A percentile compares a stretch with the other conserved stretches of the same genome.
Conservation (phyloP, 306 rosid genomes). For the Cucurbita pepo region DNA sequence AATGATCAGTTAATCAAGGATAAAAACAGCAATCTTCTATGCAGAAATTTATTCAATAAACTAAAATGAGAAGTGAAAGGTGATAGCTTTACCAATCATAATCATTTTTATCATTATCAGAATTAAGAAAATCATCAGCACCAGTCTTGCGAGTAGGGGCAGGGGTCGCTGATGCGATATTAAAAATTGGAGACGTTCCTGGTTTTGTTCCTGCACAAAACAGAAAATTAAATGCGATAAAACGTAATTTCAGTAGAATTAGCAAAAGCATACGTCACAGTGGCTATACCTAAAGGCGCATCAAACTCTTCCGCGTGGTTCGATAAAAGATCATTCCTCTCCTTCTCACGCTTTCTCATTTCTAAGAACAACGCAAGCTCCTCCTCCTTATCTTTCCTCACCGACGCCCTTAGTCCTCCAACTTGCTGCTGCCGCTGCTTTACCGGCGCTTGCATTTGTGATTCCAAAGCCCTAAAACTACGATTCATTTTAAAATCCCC, state of each 20-base stretch:
- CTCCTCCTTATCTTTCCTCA: conserved; percentile 67
- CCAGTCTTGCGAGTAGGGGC: conserved; percentile 36
- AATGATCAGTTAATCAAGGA: not conserved
- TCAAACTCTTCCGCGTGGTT: conserved; percentile 57
- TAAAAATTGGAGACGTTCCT: conserved; percentile 34
- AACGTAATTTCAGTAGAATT: not conserved
- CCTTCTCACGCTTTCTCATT: conserved; percentile 88
- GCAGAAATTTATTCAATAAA: not conserved
- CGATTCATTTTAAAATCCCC: conserved; percentile 54
- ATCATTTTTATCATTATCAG: conserved; percentile 57
- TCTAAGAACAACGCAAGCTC: conserved; percentile 33
- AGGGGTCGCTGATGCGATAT: conserved; percentile 32
- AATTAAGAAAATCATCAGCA: conserved; percentile 54
- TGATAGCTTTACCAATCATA: conserved; percentile 60
- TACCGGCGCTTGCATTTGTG: conserved; percentile 17
- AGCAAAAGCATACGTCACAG: not conserved
- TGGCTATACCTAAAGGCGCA: conserved; percentile 43
- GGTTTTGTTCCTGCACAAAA: conserved; percentile 43
- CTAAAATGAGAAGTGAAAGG: not conserved
- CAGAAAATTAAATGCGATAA: conserved; percentile 5
- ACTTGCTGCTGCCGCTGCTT: conserved; percentile 14
- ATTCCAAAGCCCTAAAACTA: conserved; percentile 69
- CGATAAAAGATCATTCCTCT: conserved; percentile 65
- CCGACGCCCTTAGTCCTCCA: conserved; percentile 23
- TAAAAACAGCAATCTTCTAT: not conserved